Conservation (phyloP, 495 filamentous ascomycete genomes). For the Pseudomonodictys pantanalensis region DNA sequence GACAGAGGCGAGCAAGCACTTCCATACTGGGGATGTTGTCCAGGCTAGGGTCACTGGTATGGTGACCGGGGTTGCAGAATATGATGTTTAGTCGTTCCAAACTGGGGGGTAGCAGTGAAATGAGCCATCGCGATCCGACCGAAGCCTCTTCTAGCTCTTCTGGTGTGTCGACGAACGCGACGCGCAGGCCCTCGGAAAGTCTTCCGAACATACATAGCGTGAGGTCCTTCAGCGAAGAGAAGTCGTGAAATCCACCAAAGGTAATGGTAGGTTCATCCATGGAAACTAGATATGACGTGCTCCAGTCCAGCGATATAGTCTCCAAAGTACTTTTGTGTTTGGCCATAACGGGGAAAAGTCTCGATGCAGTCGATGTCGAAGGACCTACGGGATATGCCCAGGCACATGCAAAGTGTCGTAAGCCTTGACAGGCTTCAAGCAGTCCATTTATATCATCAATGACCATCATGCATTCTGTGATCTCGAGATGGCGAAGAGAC, state of each 20-base stretch:
- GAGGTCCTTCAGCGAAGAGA: background rate
- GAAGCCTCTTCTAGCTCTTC: too few species aligned
- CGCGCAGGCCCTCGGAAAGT: background rate
- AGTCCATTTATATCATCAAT: background rate
- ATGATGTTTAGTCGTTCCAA: too few species aligned
- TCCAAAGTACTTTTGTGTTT: conserved; percentile 11
- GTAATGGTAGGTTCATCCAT: background rate
- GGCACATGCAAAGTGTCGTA: conserved; percentile 9
- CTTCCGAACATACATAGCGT: too few species aligned
- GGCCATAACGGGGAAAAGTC: background rate
- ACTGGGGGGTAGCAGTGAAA: too few species aligned
- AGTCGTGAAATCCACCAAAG: background rate
- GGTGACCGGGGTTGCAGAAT: too few species aligned
- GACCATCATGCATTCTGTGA: conserved; percentile 2
- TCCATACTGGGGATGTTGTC: too few species aligned
- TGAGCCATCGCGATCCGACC: too few species aligned
- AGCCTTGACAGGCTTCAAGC: background rate
- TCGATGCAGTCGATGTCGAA: background rate
- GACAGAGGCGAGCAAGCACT: too few species aligned
- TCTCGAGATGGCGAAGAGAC: background rate
- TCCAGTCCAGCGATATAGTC: background rate
- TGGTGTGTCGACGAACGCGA: background rate
- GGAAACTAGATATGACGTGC: background rate
- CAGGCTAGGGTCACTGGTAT: too few species aligned
- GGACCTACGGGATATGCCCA: background rate